Base-by-base conservation (phyloP, 2,329 filamentous ascomycete genomes). In the Pseudophaeomoniella oleicola region DNA sequence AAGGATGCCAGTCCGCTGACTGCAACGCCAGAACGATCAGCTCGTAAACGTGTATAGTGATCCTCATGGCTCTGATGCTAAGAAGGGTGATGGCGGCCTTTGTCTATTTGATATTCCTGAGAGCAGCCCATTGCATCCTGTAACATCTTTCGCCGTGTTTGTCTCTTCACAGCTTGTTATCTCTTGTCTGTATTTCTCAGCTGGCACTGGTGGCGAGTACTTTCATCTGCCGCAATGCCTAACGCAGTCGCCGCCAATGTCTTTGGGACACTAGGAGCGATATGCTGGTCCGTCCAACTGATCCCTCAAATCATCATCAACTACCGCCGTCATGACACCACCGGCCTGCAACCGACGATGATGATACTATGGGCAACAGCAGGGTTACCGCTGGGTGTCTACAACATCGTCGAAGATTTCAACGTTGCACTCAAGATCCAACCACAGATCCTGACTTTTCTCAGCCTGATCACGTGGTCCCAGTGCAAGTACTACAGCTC, bases 291-390 rank as follows among this genome's bases (percentile, higher is more conserved):
- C 13, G 58, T 79, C 18, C 72, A 77, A 67, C 61, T 82, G 16
- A 68, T 82, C 16, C 78, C 78, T 0, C 78, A 83, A 50, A 80
- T 82, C 34, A 52, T 76, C 19, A 69, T 80, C 47, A 83, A 83
- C 47, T 74, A 77, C 46, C 66, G 70, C 3, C 63, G 77, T 1
- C 75, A 81, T 50, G 66, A 79, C 58, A 75, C 76, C 1, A 69
- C 63, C 1, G 78, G 77, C 1, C 61, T 82, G 0, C 76, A 81
- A 35, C 67, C 72, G 0, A 72, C 72, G 0, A 81, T 82, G 77
- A 81, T 82, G 76, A 68, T 82, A 51, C 62, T 81, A 2, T 82
- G 78, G 68, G 73, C 75, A 0, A 71, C 66, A 58, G 78, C 78
- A 2, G 78, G 78, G 0, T 71, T 81, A 0, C 77, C 77, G 0